A percentile compares a stretch with the other conserved stretches of the same genome.
Evolutionary conservation across 495 filamentous ascomycete species (phyloP).

Genomic region (Hypoxylon subgilvum): DNA sequence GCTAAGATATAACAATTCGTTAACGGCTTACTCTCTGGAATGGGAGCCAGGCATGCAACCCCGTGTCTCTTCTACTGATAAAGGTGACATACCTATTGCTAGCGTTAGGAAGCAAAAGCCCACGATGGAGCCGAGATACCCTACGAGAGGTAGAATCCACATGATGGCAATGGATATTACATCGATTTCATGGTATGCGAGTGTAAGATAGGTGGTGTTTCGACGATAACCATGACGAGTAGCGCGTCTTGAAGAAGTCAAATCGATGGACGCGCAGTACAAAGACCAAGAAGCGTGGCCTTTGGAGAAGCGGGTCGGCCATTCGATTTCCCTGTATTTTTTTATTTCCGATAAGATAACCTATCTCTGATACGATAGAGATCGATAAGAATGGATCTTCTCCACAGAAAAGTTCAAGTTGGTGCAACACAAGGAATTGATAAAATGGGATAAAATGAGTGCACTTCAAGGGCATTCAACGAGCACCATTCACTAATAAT

Average conservation of each 20-base stretch:
- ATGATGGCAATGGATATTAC: slow-evolving; percentile 55
- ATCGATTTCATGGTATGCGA: slow-evolving; percentile 24
- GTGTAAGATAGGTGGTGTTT: not conserved
- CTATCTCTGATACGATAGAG: slow-evolving; percentile 22
- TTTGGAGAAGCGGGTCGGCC: slow-evolving; percentile 13
- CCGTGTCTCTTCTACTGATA: not conserved
- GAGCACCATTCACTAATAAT: not conserved
- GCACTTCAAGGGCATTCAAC: too few species aligned
- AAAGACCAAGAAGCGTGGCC: slow-evolving; percentile 28
- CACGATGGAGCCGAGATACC: slow-evolving; percentile 83
- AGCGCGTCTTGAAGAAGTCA: too few species aligned
- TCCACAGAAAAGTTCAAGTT: slow-evolving; percentile 18
- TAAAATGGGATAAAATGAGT: slow-evolving; percentile 11
- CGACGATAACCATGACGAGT: too few species aligned
- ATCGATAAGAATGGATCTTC: not conserved
- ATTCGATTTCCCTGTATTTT: slow-evolving; percentile 19
- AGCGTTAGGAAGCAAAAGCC: slow-evolving; percentile 94
- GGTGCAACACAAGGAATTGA: slow-evolving; percentile 14
- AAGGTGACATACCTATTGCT: slow-evolving; percentile 74
- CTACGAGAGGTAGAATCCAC: slow-evolving; percentile 91
- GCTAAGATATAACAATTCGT: slow-evolving; percentile 57
- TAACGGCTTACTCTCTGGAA: not conserved
- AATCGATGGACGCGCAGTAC: slow-evolving; percentile 2
- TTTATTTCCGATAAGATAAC: slow-evolving; percentile 8
- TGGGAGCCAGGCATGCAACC: not conserved